phyloP scores from a whole-genome alignment of 1,284 basidiomycete species.

The Cutaneotrichosporon daszewskae region DNA sequence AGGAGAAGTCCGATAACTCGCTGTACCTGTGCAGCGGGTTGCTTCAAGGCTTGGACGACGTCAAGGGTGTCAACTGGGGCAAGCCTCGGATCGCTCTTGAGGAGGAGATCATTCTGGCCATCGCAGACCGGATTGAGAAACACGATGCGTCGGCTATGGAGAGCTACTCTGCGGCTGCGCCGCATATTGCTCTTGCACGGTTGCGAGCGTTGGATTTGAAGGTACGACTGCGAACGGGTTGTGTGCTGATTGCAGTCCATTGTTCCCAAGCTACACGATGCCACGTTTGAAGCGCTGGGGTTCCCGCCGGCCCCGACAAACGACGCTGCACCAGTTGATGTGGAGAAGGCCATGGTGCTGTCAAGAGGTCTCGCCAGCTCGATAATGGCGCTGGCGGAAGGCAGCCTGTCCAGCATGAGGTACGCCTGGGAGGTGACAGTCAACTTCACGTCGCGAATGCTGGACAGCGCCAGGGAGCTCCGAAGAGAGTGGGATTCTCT shows the following conservation, averaged over 20 bases:
- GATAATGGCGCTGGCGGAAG: conserved; percentile 18
- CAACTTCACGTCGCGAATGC: conserved; percentile 18
- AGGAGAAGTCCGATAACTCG: background rate
- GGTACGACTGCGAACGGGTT: conserved; percentile 4
- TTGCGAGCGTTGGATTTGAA: conserved; percentile 22
- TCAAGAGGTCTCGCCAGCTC: conserved; percentile 16
- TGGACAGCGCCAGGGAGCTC: conserved; percentile 4
- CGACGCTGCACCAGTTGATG: background rate
- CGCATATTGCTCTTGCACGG: conserved; percentile 11
- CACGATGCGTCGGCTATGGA: conserved; percentile 5
- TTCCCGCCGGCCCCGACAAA: background rate
- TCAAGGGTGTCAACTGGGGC: conserved; percentile 25
- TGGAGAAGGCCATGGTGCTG: background rate
- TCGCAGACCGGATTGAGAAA: conserved; percentile 11
- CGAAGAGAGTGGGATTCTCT: conserved; percentile 10
- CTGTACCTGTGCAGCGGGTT: conserved; percentile 14
- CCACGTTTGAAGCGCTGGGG: conserved; percentile 9
- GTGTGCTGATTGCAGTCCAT: conserved; percentile 2
- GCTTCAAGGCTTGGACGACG: conserved; percentile 22
- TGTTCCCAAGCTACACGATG: conserved; percentile 6
- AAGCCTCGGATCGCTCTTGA: conserved; percentile 20
- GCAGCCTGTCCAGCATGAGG: conserved; percentile 12
- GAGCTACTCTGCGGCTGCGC: conserved; percentile 15
- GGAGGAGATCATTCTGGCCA: conserved; percentile 22
- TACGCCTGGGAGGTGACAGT: conserved; percentile 18